These are phyloP conservation scores for Irpex sp. DNA, from an alignment of 1,284 basidiomycete genomes.

Conservation along the genomic window DNA sequence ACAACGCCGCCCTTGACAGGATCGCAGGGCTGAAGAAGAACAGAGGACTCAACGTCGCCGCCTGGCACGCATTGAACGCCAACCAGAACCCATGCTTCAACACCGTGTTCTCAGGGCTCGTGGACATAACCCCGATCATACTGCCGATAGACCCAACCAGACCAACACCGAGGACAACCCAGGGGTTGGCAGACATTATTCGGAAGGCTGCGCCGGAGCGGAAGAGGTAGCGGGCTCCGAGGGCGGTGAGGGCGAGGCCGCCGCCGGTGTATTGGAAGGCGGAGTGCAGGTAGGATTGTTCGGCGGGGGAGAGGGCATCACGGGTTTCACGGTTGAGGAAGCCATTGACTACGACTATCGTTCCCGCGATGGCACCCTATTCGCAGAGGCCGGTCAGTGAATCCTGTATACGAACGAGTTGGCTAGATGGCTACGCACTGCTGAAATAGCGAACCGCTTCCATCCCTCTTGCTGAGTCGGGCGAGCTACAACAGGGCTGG, in stretches of 20 bases:
- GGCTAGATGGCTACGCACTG: slow-evolving; percentile 26
- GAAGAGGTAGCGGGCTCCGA: slow-evolving; percentile 78
- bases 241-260: slow-evolving; percentile 74
- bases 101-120: slow-evolving; percentile 66
- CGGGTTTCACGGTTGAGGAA: slow-evolving; percentile 79
- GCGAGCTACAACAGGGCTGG: slow-evolving; percentile 32
- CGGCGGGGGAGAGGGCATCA: slow-evolving; percentile 56
- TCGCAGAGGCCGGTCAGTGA: not conserved
- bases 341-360: slow-evolving; percentile 58
- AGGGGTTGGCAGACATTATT: slow-evolving; percentile 86
- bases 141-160: slow-evolving; percentile 74
- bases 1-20: slow-evolving; percentile 85
- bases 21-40: slow-evolving; percentile 87
- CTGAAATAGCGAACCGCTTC: slow-evolving; percentile 48
- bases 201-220: slow-evolving; percentile 70
- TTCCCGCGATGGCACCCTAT: slow-evolving; percentile 67
- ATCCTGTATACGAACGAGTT: not conserved
- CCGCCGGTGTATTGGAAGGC: slow-evolving; percentile 86
- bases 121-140: slow-evolving; percentile 78
- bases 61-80: slow-evolving; percentile 84
- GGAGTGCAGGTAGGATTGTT: slow-evolving; percentile 73
- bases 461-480: slow-evolving; percentile 40
- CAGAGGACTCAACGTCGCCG: slow-evolving; percentile 77
- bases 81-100: slow-evolving; percentile 80
- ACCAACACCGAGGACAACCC: slow-evolving; percentile 83